Percentiles rank a stretch among this genome's conserved stretches.
These are phyloP conservation scores for Trifolium repens DNA, from an alignment of 306 rosid species.

Conservation along the genomic window DNA sequence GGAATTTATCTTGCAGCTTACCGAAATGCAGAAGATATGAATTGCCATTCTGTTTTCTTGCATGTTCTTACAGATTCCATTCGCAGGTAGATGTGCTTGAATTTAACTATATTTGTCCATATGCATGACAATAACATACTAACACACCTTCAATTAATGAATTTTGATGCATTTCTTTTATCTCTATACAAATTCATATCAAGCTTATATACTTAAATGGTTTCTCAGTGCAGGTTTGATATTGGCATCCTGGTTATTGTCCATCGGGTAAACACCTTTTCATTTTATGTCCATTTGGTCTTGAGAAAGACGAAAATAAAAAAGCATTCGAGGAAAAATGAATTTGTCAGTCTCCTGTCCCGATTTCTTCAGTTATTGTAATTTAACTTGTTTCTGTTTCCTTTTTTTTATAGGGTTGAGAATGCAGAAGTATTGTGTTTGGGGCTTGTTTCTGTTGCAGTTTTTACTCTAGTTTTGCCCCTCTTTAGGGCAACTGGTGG, in stretches of 20 bases:
- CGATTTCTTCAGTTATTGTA: slow-evolving; percentile 33
- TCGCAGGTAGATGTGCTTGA: slow-evolving; percentile 75
- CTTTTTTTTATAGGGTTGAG: slow-evolving; percentile 71
- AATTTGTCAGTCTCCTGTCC: background rate
- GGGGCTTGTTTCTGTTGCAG: slow-evolving; percentile 88
- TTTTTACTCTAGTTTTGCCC: slow-evolving; percentile 92
- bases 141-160: background rate
- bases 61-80: slow-evolving; percentile 97
- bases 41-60: slow-evolving; percentile 86
- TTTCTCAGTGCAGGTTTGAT: slow-evolving; percentile 96
- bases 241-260: slow-evolving; percentile 95
- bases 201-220: slow-evolving; percentile 51
- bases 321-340: background rate
- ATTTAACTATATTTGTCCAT: slow-evolving; percentile 24
- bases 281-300: slow-evolving; percentile 24
- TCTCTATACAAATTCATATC: slow-evolving; percentile 40
- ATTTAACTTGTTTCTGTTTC: slow-evolving; percentile 33
- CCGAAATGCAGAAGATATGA: slow-evolving; percentile 98
- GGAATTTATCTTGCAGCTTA: slow-evolving; percentile 64
- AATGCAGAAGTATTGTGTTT: slow-evolving; percentile 96
- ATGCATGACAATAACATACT: slow-evolving; percentile 20
- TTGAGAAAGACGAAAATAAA: slow-evolving; percentile 7
- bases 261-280: slow-evolving; percentile 73
- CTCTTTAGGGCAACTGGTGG: slow-evolving; percentile 91
- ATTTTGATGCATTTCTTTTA: slow-evolving; percentile 33